Base-by-base conservation (phyloP, 164 flowering plant genomes). In the Liquidambar formosana region DNA sequence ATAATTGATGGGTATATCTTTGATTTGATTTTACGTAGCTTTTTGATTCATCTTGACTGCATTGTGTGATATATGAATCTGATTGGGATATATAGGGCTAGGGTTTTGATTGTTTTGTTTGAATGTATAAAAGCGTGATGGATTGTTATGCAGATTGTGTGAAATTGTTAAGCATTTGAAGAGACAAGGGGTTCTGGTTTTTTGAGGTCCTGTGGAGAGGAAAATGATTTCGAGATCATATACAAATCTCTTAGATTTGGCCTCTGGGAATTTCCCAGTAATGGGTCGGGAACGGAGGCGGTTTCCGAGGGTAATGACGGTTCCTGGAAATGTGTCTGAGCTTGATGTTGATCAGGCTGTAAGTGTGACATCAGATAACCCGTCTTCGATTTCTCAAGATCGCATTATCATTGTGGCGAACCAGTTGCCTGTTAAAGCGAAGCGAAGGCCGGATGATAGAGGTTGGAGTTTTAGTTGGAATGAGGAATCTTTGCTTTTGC, bases 381-480 rank as follows among this genome's bases (percentile, higher is more conserved):
- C 69, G 0, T 79, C 85, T 44, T 75, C 79, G 11, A 26, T 69
- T 22, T 62, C 77, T 41, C 72, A 64, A 48, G 82, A 82, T 52
- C 51, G 85, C 21, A 69, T 77, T 60, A 82, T 82, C 9, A 79
- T 82, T n/a, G 85, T 82, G n/a, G 83, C 85, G 10, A 82, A 79
- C 66, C 79, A 79, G 69, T 61, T 82, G 13, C 85, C 85, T 10
- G 51, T 82, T 52, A 75, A 69, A 59, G 83, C 74, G 5, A 71
- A 75, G 19, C 71, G 76, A 18, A 75, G 72, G 51, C 69, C 74
- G 2, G 83, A 79, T 64, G 68, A 70, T 71, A 72, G 65, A 46
- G 81, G 81, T 0, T 82, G 81, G 83, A 68, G 52, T 68, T 82
- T 82, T 65, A 77, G 82, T 65, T 82, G 80, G 81, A 70, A 82